phyloP scores from a whole-genome alignment of 2,329 filamentous ascomycete species.

The Ophiognomonia clavigignenti-juglandacearum region DNA sequence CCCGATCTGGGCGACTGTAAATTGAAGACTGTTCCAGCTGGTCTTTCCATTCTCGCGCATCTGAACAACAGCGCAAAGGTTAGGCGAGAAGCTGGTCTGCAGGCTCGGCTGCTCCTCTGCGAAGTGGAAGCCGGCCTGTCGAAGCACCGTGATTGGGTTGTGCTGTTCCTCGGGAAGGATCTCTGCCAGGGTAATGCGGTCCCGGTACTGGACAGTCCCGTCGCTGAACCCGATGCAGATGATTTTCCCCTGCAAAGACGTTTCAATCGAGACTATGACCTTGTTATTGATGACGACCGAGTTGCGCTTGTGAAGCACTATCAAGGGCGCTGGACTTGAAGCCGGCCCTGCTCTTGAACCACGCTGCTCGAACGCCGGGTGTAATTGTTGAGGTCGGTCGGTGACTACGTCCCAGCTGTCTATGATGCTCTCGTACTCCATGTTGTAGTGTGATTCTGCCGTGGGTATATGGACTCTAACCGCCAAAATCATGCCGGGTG shows the following conservation, averaged over 20 bases:
- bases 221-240: constrained; percentile 73
- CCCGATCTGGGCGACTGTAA: constrained; percentile 43
- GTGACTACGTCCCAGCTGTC: constrained; percentile 77
- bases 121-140: constrained; percentile 76
- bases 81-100: constrained; percentile 58
- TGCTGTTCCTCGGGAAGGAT: constrained; percentile 61
- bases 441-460: constrained; percentile 51
- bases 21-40: constrained; percentile 53
- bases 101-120: constrained; percentile 59
- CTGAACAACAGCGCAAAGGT: constrained; percentile 53
- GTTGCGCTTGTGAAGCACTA: constrained; percentile 57
- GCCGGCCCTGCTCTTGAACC: constrained; percentile 49
- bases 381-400: constrained; percentile 60
- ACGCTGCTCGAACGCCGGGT: constrained; percentile 74
- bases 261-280: constrained; percentile 62
- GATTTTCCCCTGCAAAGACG: constrained; percentile 66
- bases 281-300: constrained; percentile 67
- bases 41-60: constrained; percentile 54
- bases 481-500: constrained; percentile 62
- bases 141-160: constrained; percentile 62
- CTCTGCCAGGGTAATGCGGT: constrained; percentile 67
- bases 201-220: constrained; percentile 74
- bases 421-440: constrained; percentile 67
- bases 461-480: constrained; percentile 61
- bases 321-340: constrained; percentile 36